Percentiles rank a stretch among this genome's conserved stretches.
Conservation (phyloP, 2,329 filamentous ascomycete species). For the Arthrobotrys pseudoclavata region DNA sequence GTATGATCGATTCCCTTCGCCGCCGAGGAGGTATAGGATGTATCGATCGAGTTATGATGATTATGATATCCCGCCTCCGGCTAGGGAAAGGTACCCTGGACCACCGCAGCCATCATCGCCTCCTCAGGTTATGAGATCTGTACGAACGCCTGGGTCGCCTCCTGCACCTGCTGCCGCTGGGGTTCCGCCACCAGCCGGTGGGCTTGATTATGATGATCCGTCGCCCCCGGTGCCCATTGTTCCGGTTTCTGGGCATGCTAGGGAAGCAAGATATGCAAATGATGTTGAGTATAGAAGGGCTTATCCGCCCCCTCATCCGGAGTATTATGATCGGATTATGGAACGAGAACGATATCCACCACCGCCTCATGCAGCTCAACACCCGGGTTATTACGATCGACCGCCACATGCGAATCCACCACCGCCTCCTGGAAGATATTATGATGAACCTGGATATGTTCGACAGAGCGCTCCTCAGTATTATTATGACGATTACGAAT, state of each 20-base stretch:
- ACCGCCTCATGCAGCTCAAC: slow-evolving; percentile 26
- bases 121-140: slow-evolving; percentile 6
- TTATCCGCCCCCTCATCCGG: slow-evolving; percentile 28
- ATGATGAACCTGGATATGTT: slow-evolving; percentile 27
- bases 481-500: slow-evolving; percentile 52
- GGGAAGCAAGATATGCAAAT: slow-evolving; percentile 37
- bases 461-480: slow-evolving; percentile 30
- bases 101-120: slow-evolving; percentile 25
- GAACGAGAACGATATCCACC: slow-evolving; percentile 46
- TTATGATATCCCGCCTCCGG: slow-evolving; percentile 31
- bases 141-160: slow-evolving; percentile 15
- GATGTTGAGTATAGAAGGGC: slow-evolving; percentile 44
- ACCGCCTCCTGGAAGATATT: slow-evolving; percentile 25
- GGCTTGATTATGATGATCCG: slow-evolving; percentile 53
- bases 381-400: slow-evolving; percentile 45
- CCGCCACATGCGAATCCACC: slow-evolving; percentile 25
- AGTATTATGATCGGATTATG: slow-evolving; percentile 47
- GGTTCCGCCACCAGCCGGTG: slow-evolving; percentile 45
- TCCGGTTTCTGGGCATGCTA: slow-evolving; percentile 40
- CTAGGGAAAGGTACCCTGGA: slow-evolving; percentile 37
- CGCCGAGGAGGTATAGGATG: slow-evolving; percentile 35
- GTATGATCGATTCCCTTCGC: slow-evolving; percentile 46
- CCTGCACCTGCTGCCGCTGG: neutral
- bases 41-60: slow-evolving; percentile 46
- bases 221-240: slow-evolving; percentile 19